Evolutionary conservation across 2,329 filamentous ascomycete genomes (phyloP), one percentile per base, ranked within the genome.

Genomic region (Fusarium sp.): DNA sequence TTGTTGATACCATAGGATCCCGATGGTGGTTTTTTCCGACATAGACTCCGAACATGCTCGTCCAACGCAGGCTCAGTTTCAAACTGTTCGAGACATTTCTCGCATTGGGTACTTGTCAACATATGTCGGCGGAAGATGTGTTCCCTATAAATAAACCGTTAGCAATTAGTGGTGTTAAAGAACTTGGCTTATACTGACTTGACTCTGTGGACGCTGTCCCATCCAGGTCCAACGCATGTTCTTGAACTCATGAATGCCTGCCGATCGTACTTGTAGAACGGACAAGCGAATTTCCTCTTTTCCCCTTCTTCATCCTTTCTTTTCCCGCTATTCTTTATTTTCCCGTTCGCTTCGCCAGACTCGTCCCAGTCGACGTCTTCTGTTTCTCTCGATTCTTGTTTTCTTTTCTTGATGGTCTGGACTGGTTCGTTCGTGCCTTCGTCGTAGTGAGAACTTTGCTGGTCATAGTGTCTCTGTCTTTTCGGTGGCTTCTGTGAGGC

Each of bases 41-140:
- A 58, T n/a, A 35, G 20, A 17, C 4, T 8, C 6, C 2, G 5
- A 3, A n/a, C 2, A 5, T 58, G 56, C 4, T 58, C 22, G 6
- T 58, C 11, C 10, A 56, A 20, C 10, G n/a, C n/a, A 22, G 10
- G 2, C n/a, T 15, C 17, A 3, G 35, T 35, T 12, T 9, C n/a
- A 37, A 56, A 56, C 1, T 35, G n/a, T 4, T 15, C 52, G 1
- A 35, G 8, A 12, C 52, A 56, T 1, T 22, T 3, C n/a, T 20
- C n/a, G 35, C 56, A 58, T 2, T 40, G 56, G 9, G 15, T 14
- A 2, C 7, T 10, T 30, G 25, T n/a, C 10, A 58, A 6, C 17
- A 38, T 58, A 6, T 58, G 56, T 6, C 56, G 33, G 4, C 56
- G 33, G n/a, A 58, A 58, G 15, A 58, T 58, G 14, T 58, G 56